Base-by-base conservation (phyloP, 2,329 filamentous ascomycete genomes). In the Aspergillus tamarii region DNA sequence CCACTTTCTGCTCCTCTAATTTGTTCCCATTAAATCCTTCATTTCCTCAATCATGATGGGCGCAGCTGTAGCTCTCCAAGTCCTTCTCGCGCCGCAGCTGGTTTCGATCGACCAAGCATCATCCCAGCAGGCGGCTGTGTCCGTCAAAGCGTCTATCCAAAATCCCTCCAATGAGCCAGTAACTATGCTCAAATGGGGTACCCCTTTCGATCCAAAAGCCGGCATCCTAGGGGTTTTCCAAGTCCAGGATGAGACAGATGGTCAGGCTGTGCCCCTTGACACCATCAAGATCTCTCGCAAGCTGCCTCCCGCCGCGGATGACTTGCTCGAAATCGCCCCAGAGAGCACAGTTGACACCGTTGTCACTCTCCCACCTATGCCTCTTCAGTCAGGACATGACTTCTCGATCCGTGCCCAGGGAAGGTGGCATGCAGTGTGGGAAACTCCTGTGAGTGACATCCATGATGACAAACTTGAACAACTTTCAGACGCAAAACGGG, bases 101-200 rank as follows among this genome's bases (percentile, higher is more conserved):
- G 19, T 36, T n/a, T 54, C 52, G 19, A 54, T 54, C 28, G 52
- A 54, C 6, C 52, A 28, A 54, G 21, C 30, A 54, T 67, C 59
- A 8, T 50, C 26, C 28, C 23, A 62, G 4, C 59, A 67, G 43
- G 56, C 72, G 26, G 48, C 63, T 11, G 53, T 74, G 21, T 67
- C 70, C 14, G 63, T 76, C 56, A 67, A 69, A 28, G 70, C 75
- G 36, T 66, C 70, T 3, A 63, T 77, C 23, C 59, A 68, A 30
- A 80, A 79, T 45, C 63, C 67, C 1, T 70, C 72, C 0, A 56
- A 69, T 7, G 55, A 67, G 2, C 62, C 73, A 9, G 60, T 79
- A 10, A 80, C 74, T 1, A 55, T 81, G 9, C 67, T 81, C 4
- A 73, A 67, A 63, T 81, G 78, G 78, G 73, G 70, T 4, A 77